These are phyloP conservation scores for Xylariaceae sp. DNA, from an alignment of 2,329 filamentous ascomycete species.

Conservation along the genomic window DNA sequence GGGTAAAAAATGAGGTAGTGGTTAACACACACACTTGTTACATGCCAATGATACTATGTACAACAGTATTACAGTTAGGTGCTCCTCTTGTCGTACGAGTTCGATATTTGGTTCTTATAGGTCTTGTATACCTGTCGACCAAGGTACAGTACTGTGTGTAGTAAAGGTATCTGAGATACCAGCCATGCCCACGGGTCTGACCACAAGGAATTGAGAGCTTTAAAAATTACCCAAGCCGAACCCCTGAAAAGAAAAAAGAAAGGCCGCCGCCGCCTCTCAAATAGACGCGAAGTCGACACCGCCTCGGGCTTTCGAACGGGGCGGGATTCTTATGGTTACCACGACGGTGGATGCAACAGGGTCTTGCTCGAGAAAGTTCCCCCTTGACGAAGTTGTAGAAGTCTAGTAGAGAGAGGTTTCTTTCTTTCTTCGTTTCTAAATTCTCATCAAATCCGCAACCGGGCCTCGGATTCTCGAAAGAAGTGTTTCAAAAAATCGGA, in stretches of 20 bases:
- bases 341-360: constrained; percentile 25
- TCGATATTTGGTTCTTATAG: no score
- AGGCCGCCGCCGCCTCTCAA: not conserved
- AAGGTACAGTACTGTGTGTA: no score
- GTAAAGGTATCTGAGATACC: no score
- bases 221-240: not conserved
- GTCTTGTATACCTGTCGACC: not conserved
- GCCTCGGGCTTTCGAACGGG: constrained; percentile 13
- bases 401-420: not conserved
- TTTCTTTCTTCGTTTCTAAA: constrained; percentile 17
- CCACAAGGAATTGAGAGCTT: no score
- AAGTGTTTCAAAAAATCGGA: not conserved
- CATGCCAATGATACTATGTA: no score
- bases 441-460: constrained; percentile 6
- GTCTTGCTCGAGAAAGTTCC: constrained; percentile 4
- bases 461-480: not conserved
- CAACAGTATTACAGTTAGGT: no score
- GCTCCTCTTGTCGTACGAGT: constrained; percentile 5
- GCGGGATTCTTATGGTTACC: constrained; percentile 27
- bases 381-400: constrained; percentile 17
- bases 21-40: not conserved
- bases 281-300: constrained; percentile 11
- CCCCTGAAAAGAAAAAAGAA: constrained; percentile 12
- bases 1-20: no score
- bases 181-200: no score